Percentiles rank a stretch among this genome's conserved stretches.
phyloP scores from a whole-genome alignment of 2,329 filamentous ascomycete genomes.

The Aspergillus aculeatinus region DNA sequence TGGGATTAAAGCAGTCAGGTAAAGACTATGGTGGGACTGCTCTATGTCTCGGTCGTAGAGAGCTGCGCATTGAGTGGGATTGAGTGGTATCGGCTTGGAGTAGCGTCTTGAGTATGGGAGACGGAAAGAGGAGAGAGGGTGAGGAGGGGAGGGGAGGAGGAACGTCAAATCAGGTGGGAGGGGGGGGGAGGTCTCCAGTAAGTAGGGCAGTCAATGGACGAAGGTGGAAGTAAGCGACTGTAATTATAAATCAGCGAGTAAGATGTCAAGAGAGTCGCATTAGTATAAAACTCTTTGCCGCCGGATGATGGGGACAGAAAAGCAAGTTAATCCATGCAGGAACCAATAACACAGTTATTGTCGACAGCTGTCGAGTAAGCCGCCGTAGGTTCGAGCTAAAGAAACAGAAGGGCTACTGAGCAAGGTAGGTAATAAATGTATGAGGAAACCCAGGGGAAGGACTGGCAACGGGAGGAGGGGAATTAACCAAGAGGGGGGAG shows the following conservation, averaged over 20 bases:
- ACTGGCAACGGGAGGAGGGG: background rate
- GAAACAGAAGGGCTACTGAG: background rate
- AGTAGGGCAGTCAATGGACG: constrained; percentile 14
- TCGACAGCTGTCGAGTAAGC: background rate
- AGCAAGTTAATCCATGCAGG: constrained; percentile 8
- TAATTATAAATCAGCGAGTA: constrained; percentile 16
- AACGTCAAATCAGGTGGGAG: constrained; percentile 14
- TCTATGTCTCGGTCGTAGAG: background rate
- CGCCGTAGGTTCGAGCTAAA: background rate
- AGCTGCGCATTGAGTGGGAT: background rate
- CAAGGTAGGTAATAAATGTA: background rate
- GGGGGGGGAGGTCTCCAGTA: constrained; percentile 4
- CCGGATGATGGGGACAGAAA: constrained; percentile 14
- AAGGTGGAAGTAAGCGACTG: constrained; percentile 18
- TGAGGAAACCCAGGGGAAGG: background rate
- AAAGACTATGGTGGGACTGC: background rate
- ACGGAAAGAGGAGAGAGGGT: background rate
- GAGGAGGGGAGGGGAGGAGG: background rate
- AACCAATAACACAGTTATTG: constrained; percentile 8
- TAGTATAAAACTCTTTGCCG: constrained; percentile 16
- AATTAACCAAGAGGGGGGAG: background rate
- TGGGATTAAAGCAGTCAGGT: background rate
- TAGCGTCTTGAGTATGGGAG: background rate
- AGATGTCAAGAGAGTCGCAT: constrained; percentile 12
- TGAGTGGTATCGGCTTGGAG: background rate